Conservation (phyloP, 108 stramenopile species). For the Nannochloropsis gaditana region DNA sequence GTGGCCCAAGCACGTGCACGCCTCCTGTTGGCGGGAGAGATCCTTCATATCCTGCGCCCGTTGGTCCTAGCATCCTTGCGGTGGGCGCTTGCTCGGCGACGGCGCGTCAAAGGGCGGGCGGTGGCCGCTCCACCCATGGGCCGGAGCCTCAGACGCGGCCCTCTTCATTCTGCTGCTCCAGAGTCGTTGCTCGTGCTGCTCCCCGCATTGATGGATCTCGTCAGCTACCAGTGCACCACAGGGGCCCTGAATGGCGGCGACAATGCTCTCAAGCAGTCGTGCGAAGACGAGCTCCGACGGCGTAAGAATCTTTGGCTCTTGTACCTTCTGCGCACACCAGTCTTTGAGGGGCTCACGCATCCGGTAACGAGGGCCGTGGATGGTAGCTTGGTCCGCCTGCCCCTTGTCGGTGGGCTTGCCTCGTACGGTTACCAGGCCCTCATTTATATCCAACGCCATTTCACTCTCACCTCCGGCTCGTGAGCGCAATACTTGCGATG, state of each 20-base stretch:
- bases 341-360: background rate
- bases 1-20: background rate
- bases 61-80: background rate
- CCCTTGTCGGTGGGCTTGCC: background rate
- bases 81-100: background rate
- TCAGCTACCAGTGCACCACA: constrained; percentile 1
- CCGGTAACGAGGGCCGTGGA: background rate
- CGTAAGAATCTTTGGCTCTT: constrained; percentile 13
- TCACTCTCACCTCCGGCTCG: constrained; percentile 17
- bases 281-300: background rate
- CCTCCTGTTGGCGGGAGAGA: background rate
- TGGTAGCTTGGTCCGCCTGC: background rate
- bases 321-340: constrained; percentile 12
- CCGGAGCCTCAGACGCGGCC: background rate
- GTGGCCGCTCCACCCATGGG: background rate
- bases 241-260: background rate
- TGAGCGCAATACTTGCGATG: background rate
- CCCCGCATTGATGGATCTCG: background rate
- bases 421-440: background rate
- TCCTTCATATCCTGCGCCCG: background rate
- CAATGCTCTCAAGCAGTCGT: background rate
- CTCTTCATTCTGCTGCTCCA: background rate
- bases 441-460: background rate
- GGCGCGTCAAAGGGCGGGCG: background rate
- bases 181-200: background rate